phyloP scores from a whole-genome alignment of 2,329 filamentous ascomycete species.

The Sarocladium brachiariae region DNA sequence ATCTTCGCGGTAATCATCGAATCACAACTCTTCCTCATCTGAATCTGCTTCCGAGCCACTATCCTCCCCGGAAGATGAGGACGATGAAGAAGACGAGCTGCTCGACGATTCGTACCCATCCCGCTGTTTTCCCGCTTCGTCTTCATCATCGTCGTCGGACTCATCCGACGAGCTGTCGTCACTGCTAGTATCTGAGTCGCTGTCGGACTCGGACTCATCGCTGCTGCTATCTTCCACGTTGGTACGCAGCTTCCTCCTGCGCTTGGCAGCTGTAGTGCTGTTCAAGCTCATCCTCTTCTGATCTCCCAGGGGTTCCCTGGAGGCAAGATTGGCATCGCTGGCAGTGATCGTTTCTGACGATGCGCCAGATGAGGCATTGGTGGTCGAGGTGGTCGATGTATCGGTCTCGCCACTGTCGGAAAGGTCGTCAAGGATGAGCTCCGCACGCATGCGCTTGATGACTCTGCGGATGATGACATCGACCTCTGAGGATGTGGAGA shows the following conservation, averaged over 20 bases:
- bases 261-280: slow-evolving; percentile 29
- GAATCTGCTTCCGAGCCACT: slow-evolving; percentile 23
- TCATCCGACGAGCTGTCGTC: slow-evolving; percentile 30
- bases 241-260: slow-evolving; percentile 45
- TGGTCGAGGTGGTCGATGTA: slow-evolving; percentile 21
- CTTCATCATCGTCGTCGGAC: slow-evolving; percentile 27
- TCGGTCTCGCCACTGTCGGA: slow-evolving; percentile 39
- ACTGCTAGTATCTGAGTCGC: slow-evolving; percentile 25
- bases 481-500: slow-evolving; percentile 41
- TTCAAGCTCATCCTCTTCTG: slow-evolving; percentile 23
- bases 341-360: slow-evolving; percentile 23
- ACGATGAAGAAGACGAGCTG: slow-evolving; percentile 36
- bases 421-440: slow-evolving; percentile 50
- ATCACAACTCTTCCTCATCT: slow-evolving; percentile 5
- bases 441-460: slow-evolving; percentile 57
- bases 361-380: slow-evolving; percentile 18
- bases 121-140: slow-evolving; percentile 14
- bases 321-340: slow-evolving; percentile 20
- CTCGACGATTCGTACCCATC: slow-evolving; percentile 29
- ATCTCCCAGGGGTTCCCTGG: slow-evolving; percentile 16
- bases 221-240: slow-evolving; percentile 37
- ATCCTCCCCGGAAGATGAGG: slow-evolving; percentile 29
- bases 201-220: slow-evolving; percentile 29
- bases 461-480: slow-evolving; percentile 46
- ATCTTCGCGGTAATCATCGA: background rate